Conservation (phyloP, 208 protist genomes). For the Crithidia acanthocephali region DNA sequence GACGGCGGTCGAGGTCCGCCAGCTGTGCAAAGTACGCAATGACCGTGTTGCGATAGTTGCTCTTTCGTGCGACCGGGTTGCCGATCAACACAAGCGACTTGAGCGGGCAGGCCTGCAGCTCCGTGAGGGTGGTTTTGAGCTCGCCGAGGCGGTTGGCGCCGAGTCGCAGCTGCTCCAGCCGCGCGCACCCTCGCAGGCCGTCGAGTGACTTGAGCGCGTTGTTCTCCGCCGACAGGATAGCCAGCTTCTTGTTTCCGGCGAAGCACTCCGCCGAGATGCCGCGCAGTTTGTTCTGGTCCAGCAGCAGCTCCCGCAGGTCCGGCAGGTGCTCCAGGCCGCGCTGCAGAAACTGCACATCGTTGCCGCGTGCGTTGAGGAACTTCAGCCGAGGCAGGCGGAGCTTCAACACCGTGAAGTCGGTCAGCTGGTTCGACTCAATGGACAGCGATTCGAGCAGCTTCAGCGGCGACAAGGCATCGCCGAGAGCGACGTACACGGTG, state of each 20-base stretch:
- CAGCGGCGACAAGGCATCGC: slow-evolving; percentile 53
- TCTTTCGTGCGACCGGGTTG: slow-evolving; percentile 84
- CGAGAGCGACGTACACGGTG: slow-evolving; percentile 34
- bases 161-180: slow-evolving; percentile 58
- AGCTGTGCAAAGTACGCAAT: slow-evolving; percentile 52
- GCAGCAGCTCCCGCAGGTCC: slow-evolving; percentile 89
- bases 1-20: slow-evolving; percentile 53
- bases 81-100: slow-evolving; percentile 49
- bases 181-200: slow-evolving; percentile 46
- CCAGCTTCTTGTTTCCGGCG: slow-evolving; percentile 50
- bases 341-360: slow-evolving; percentile 88
- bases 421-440: slow-evolving; percentile 87
- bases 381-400: slow-evolving; percentile 67
- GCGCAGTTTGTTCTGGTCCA: slow-evolving; percentile 92
- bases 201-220: slow-evolving; percentile 79
- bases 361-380: slow-evolving; percentile 90
- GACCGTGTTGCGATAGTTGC: slow-evolving; percentile 66
- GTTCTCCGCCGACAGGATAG: slow-evolving; percentile 72
- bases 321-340: slow-evolving; percentile 66
- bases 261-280: slow-evolving; percentile 61
- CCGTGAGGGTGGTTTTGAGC: slow-evolving; percentile 41
- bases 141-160: slow-evolving; percentile 82
- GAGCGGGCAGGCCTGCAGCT: slow-evolving; percentile 48
- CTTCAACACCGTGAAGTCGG: slow-evolving; percentile 48
- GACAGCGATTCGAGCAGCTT: slow-evolving; percentile 78